Evolutionary conservation across 2,329 filamentous ascomycete genomes (phyloP).

Genomic region (Drechslerella coelobrocha): DNA sequence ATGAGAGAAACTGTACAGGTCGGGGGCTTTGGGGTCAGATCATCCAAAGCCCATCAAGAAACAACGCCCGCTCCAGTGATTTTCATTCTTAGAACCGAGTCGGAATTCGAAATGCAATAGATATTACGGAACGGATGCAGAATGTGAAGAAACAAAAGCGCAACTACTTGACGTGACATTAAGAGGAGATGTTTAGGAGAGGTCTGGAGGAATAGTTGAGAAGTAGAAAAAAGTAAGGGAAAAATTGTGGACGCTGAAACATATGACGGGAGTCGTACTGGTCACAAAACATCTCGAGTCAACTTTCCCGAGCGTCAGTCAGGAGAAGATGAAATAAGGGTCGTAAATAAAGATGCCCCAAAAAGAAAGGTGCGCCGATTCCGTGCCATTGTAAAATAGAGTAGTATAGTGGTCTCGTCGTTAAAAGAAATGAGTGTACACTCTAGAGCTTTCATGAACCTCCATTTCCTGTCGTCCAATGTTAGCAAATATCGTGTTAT

Average conservation of each 20-base stretch:
- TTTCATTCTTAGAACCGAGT: conserved; percentile 1
- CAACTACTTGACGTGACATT: conserved; percentile 26
- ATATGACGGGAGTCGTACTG: conserved; percentile 34
- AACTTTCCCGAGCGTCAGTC: conserved; percentile 20
- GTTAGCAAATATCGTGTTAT: conserved; percentile 8
- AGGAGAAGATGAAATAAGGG: conserved; percentile 30
- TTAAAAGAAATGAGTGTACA: conserved; percentile 99
- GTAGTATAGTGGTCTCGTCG: conserved; percentile 56
- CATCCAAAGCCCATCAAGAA: conserved; percentile 1
- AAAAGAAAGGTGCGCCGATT: conserved; percentile 51
- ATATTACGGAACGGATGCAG: neutral
- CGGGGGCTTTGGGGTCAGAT: conserved; percentile 14
- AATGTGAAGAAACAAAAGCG: conserved; percentile 11
- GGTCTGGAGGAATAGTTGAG: conserved; percentile 13
- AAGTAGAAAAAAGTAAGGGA: conserved; percentile 13
- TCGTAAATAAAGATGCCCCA: conserved; percentile 50
- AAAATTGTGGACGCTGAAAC: conserved; percentile 36
- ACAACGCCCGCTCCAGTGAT: conserved; percentile 1
- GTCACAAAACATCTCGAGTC: conserved; percentile 48
- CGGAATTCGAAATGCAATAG: neutral
- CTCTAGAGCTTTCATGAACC: conserved; percentile 97
- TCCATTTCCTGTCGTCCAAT: conserved; percentile 82
- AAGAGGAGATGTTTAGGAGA: conserved; percentile 26
- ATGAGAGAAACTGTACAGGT: conserved; percentile 44
- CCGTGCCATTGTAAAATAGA: conserved; percentile 51